These are phyloP conservation scores for Penicillium salamii DNA, from an alignment of 495 filamentous ascomycete genomes.

Conservation along the genomic window DNA sequence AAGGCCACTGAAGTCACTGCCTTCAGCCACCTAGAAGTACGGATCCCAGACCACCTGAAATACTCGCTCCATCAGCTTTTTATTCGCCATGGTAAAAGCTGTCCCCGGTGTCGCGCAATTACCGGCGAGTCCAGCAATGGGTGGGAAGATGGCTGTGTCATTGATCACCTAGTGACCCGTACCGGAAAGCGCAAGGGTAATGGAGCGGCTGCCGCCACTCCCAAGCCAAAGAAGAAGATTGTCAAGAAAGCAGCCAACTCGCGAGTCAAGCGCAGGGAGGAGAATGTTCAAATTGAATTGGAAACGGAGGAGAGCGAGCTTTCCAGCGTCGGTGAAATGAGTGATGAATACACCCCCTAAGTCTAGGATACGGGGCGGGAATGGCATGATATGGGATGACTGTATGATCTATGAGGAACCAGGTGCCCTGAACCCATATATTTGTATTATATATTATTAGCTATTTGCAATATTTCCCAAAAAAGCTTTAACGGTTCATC, in stretches of 20 bases:
- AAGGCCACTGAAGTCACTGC: conserved; percentile 61
- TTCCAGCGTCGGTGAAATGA: not conserved
- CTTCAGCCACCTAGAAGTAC: conserved; percentile 77
- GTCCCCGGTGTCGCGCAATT: conserved; percentile 69
- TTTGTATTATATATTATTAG: not conserved
- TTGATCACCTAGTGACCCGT: conserved; percentile 49
- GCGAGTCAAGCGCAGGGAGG: not conserved
- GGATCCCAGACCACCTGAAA: conserved; percentile 81
- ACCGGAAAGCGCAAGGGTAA: conserved; percentile 32
- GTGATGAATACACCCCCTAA: not conserved
- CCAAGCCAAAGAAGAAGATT: not conserved
- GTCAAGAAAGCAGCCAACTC: not conserved
- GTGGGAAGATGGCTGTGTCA: conserved; percentile 49
- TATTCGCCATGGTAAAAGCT: conserved; percentile 80
- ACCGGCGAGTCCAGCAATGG: conserved; percentile 42
- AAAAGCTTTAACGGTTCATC: too few relatives aligned
- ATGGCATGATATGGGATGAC: not conserved
- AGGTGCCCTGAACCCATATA: not conserved
- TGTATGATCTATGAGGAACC: not conserved
- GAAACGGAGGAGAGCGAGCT: not conserved
- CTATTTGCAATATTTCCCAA: too few relatives aligned
- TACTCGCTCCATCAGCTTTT: conserved; percentile 86
- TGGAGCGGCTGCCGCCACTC: not conserved
- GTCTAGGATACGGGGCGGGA: not conserved
- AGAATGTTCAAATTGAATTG: not conserved